Evolutionary conservation across 805 yeast species (phyloP).

Genomic region (Ogataea sp.): DNA sequence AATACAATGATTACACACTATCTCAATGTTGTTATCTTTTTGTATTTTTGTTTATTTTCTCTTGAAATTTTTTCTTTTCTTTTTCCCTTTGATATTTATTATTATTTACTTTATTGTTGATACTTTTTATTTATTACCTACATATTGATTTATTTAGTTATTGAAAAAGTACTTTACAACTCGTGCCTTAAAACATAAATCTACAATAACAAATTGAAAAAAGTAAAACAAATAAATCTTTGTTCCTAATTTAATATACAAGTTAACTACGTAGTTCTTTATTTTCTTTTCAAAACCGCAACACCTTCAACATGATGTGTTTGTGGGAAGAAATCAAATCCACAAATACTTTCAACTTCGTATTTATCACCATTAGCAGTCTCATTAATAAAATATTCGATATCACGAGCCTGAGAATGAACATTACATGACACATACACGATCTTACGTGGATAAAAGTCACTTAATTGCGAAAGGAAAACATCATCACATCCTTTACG

Average conservation of each 20-base stretch:
- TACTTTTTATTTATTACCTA: neutral
- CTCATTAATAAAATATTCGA: conserved; percentile 69
- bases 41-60: too few species aligned
- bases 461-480: conserved; percentile 78
- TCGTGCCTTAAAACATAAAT: neutral
- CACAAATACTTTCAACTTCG: conserved; percentile 73
- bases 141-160: neutral
- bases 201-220: too few species aligned
- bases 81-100: too few species aligned
- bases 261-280: too few species aligned
- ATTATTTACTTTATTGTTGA: neutral
- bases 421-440: conserved; percentile 98
- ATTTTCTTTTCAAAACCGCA: conserved; percentile 29
- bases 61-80: too few species aligned
- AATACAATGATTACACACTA: too few species aligned
- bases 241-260: too few species aligned
- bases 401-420: conserved; percentile 93
- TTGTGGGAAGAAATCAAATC: conserved; percentile 87
- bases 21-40: too few species aligned
- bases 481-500: conserved; percentile 93
- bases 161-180: neutral
- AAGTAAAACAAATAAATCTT: neutral
- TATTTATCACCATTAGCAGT: conserved; percentile 58
- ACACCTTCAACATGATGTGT: conserved; percentile 53
- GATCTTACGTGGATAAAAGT: conserved; percentile 73